Base-by-base conservation (phyloP, 2,329 filamentous ascomycete genomes). In the Akanthomyces dipterigenus region DNA sequence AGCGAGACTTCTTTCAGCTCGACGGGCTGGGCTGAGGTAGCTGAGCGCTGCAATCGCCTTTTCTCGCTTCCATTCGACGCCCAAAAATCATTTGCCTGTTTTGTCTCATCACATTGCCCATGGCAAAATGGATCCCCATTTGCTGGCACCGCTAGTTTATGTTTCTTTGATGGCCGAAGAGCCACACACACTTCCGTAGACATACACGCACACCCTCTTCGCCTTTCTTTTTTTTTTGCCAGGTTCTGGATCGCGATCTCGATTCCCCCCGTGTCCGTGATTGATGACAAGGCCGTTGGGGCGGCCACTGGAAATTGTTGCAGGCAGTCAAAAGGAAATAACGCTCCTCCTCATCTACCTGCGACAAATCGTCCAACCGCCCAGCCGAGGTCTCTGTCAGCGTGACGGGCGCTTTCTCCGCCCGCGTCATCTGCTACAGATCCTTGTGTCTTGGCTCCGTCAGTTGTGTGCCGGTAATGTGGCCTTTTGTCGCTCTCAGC, bases 41-140 rank as follows among this genome's bases (percentile, higher is more conserved):
- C 31, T 34, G 31, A 9, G 31, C 31, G 4, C 31, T 34, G 31
- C 8, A 34, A 34, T 34, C 6, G 8, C 31, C 11, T 34, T 34
- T n/a, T n/a, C n/a, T 34, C 31, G 31, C 31, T 34, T 34, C 31
- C 7, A 38, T 5, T 34, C 3, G 4, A 34, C 5, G n/a, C 34
- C 20, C 20, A 45, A 20, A 45, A 9, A 48, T 24, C 5, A 8
- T 3, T 51, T 38, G 12, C 14, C 11, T 51, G 49, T 24, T 22
- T 22, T 51, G 49, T 51, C 49, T 51, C 49, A 38, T 51, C 49
- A 51, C 49, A 51, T 51, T 51, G 34, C 49, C 31, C 49, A 51
- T 36, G 24, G 24, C n/a, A 51, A 38, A 38, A 26, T 53, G 49
- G 49, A 38, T 53, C 49, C 40, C 40, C 49, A 22, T 53, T 53